Evolutionary conservation across 179 eudicot species (phyloP).

Genomic region (Silene coronaria): DNA sequence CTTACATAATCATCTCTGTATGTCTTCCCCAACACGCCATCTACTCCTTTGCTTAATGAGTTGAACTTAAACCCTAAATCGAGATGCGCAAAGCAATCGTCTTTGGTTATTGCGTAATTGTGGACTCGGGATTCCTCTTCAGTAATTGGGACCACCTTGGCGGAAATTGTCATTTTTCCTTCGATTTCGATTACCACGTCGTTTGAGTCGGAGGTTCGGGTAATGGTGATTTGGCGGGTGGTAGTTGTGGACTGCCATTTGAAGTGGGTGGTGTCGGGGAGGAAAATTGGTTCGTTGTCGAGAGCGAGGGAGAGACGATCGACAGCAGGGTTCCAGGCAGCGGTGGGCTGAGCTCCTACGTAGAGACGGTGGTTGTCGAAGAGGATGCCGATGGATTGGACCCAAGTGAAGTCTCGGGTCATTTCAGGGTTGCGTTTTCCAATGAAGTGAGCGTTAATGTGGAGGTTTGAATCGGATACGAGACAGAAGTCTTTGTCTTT

Average conservation of each 20-base stretch:
- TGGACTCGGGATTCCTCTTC: conserved; percentile 54
- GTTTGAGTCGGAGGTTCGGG: conserved; percentile 22
- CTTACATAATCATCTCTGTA: conserved; percentile 52
- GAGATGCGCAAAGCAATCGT: conserved; percentile 73
- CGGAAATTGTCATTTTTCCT: conserved; percentile 44
- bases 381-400: conserved; percentile 59
- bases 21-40: conserved; percentile 69
- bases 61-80: conserved; percentile 53
- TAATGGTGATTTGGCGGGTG: conserved; percentile 22
- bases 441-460: conserved; percentile 74
- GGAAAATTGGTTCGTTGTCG: conserved; percentile 39
- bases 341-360: conserved; percentile 54
- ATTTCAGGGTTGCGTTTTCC: conserved; percentile 47
- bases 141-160: conserved; percentile 53
- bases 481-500: conserved; percentile 65
- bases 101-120: conserved; percentile 52
- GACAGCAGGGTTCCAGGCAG: conserved; percentile 45
- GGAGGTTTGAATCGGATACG: conserved; percentile 56
- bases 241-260: conserved; percentile 26
- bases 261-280: conserved; percentile 22
- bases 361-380: conserved; percentile 50
- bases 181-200: conserved; percentile 37
- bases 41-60: conserved; percentile 35
- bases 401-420: conserved; percentile 73
- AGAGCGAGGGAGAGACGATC: conserved; percentile 44